These are phyloP conservation scores for Kwoniella bestiolae DNA, from an alignment of 768 basidiomycete genomes.

Conservation along the genomic window DNA sequence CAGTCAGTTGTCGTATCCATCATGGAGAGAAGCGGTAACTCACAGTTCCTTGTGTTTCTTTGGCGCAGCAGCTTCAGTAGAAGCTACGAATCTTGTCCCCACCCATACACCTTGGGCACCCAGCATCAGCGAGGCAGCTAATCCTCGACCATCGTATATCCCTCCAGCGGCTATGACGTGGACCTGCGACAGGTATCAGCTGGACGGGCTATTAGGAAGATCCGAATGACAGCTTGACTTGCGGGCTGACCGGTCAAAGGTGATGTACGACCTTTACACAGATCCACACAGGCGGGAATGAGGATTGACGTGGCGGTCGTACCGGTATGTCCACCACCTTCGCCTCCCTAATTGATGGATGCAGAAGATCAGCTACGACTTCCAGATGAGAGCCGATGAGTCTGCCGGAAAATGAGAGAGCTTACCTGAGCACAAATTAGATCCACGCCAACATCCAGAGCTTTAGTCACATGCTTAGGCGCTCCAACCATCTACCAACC, in stretches of 20 bases:
- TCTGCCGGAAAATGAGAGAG: too few species aligned
- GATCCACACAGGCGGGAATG: slow-evolving; percentile 88
- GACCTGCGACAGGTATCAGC: slow-evolving; percentile 54
- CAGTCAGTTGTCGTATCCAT: too few species aligned
- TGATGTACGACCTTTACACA: slow-evolving; percentile 73
- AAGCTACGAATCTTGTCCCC: slow-evolving; percentile 84
- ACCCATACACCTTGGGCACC: slow-evolving; percentile 87
- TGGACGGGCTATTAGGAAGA: not conserved
- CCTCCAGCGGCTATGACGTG: slow-evolving; percentile 91
- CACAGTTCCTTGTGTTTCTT: slow-evolving; percentile 79
- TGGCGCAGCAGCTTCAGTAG: slow-evolving; percentile 77
- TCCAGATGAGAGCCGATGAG: too few species aligned
- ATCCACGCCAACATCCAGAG: slow-evolving; percentile 78
- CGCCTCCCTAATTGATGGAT: slow-evolving; percentile 67
- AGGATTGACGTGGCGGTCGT: slow-evolving; percentile 80
- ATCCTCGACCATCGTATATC: slow-evolving; percentile 82
- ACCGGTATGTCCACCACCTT: slow-evolving; percentile 91
- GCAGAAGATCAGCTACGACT: not conserved
- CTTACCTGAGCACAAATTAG: slow-evolving; percentile 78
- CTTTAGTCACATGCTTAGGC: slow-evolving; percentile 66
- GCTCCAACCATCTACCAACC: slow-evolving; percentile 69
- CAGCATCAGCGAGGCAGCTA: slow-evolving; percentile 85
- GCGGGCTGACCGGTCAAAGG: slow-evolving; percentile 77
- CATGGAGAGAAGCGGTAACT: slow-evolving; percentile 34
- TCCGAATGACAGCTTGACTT: slow-evolving; percentile 11